Base-by-base conservation (phyloP, 306 rosid species). In the Carpinus fangiana region DNA sequence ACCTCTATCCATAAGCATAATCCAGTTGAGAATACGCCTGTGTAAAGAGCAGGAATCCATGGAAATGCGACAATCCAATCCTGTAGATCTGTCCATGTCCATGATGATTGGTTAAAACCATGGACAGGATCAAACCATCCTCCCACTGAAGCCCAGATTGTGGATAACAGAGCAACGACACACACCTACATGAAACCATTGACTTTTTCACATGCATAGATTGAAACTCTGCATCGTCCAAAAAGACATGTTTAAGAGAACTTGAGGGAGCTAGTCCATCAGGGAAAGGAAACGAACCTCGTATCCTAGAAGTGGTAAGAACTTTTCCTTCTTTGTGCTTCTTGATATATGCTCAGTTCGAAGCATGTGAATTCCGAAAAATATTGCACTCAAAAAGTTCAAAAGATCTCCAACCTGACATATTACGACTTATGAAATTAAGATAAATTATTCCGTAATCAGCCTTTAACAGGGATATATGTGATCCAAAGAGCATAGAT, bases 1-100 rank as follows among this genome's bases (percentile, higher is more conserved):
- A 90, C 97, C 97, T 90, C 97, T 34, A 84, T 86, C 97, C 93
- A 92, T 78, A 88, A 78, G 90, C 97, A 90, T 66, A 92, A 79
- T 62, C 89, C 93, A 69, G 94, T 85, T 7, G 97, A 90, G 75
- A 92, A 82, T 77, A 92, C 50, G 75, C 97, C 97, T 10, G 94
- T 90, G 78, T 90, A 92, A 45, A 92, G 80, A 53, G 94, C 91
- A 79, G 91, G 91, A 68, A 90, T 82, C 97, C 97, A 92, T 28
- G 97, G 97, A 80, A 92, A 92, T 62, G 77, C 66, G 77, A 88
- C 81, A 86, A 85, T 74, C 87, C 84, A 82, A 48, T 87, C 84
- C 81, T 84, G 75, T 71, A 84, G 72, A 65, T 84, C 74, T 53
- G 77, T 48, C 91, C 85, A 87, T 3, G 88, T 82, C 94, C 90